Base-by-base conservation (phyloP, 192 early-diverging fungal genomes). In the Podila minutissima region DNA sequence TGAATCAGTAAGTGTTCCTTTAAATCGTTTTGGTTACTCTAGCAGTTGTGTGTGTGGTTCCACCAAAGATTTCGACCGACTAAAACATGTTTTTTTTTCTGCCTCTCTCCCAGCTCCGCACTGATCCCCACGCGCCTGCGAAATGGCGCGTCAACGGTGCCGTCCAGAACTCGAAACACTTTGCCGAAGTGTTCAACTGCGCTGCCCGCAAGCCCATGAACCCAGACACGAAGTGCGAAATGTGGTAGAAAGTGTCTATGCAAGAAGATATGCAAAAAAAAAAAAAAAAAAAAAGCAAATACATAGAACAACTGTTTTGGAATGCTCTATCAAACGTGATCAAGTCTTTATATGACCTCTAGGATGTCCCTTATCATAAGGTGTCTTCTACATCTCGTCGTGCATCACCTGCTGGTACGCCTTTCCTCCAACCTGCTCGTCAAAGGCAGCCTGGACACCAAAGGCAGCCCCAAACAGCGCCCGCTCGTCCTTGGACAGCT, bases 81-180 rank as follows among this genome's bases (percentile, higher is more conserved):
- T 65, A 67, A 69, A 35, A 5, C 7, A 0, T n/a, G 41, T 19
- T 17, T 48, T 2, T 22, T 24, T 46, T 9, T 60, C 3, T 58
- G 11, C 58, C 15, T 22, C 12, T 13, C 53, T 38, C 53, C 15
- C 13, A 87, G 86, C 51, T 94, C 10, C 62, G 86, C 17, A 92
- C 89, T 33, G 90, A 94, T 74, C 86, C 84, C 12, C 94, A 95
- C 67, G 86, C 92, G 0, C 92, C 92, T 17, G 68, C 84, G 20
- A 67, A 76, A 48, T 91, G 86, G 87, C 86, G 93, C 46, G 92
- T 94, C n/a, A 92, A 88, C 57, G 95, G 93, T 12, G 91, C 88
- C 2, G 82, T 95, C 9, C 79, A 85, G 28, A 94, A 96, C 79
- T 91, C 90, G 0, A 32, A 67, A 11, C 85, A 91, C n/a, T 96